Evolutionary conservation across 2,329 filamentous ascomycete species (phyloP).

Genomic region (Pseudopyrenochaeta lycopersici): DNA sequence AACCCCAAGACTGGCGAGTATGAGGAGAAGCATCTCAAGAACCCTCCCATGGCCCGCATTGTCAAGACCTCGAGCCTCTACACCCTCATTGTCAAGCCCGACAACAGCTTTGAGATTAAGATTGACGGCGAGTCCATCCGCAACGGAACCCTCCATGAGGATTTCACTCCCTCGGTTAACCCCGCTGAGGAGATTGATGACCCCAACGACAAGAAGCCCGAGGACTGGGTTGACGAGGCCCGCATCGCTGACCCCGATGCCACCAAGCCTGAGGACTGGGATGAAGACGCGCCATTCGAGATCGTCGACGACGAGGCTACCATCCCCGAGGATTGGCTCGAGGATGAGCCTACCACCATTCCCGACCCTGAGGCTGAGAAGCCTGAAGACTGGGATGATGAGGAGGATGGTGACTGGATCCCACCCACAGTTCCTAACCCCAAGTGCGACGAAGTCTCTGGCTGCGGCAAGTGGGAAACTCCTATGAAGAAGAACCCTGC

Average conservation of each 20-base stretch:
- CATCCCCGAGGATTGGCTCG: conserved; percentile 95
- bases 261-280: conserved; percentile 97
- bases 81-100: conserved; percentile 93
- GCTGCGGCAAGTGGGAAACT: conserved; percentile 91
- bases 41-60: conserved; percentile 84
- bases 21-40: conserved; percentile 97
- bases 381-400: conserved; percentile 99
- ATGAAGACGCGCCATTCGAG: conserved; percentile 97
- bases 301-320: conserved; percentile 92
- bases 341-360: conserved; percentile 81
- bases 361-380: conserved; percentile 95
- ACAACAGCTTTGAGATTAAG: conserved; percentile 93
- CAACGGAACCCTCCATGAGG: conserved; percentile 89
- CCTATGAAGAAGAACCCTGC: conserved; percentile 93
- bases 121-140: conserved; percentile 90
- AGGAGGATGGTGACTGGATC: conserved; percentile 98
- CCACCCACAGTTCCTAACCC: conserved; percentile 91
- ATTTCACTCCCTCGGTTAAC: conserved; percentile 94
- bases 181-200: conserved; percentile 95
- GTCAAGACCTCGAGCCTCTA: conserved; percentile 94
- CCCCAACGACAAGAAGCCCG: conserved; percentile 90
- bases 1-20: conserved; percentile 99
- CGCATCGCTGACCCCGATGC: conserved; percentile 92
- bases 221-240: conserved; percentile 93
- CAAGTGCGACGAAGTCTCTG: conserved; percentile 92